Conservation (phyloP, 176 grass and related monocot genomes). For the Thinopyrum elongatum region DNA sequence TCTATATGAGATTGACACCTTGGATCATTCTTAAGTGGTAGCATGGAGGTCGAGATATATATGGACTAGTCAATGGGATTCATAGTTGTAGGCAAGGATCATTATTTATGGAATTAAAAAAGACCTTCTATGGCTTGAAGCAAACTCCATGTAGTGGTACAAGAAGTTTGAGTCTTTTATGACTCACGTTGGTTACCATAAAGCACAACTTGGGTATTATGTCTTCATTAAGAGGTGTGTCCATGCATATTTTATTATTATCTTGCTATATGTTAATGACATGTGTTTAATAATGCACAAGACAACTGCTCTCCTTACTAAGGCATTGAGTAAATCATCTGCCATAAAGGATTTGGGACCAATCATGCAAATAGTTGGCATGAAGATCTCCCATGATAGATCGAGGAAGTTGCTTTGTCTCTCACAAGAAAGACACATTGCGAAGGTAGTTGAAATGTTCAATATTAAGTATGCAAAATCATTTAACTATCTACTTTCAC, state of each 20-base stretch:
- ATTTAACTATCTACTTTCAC: neutral
- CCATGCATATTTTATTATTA: conserved; percentile 4
- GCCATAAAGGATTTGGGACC: conserved; percentile 22
- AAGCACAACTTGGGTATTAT: neutral
- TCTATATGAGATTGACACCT: neutral
- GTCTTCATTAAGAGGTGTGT: conserved; percentile 8
- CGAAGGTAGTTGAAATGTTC: neutral
- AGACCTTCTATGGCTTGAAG: conserved; percentile 1
- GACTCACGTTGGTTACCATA: neutral
- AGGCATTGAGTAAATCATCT: no score
- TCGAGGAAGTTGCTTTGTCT: neutral
- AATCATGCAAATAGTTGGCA: neutral
- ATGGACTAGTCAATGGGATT: neutral
- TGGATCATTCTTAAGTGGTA: conserved; percentile 12
- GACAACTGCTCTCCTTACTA: neutral
- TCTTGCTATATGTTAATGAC: neutral
- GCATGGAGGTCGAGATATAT: neutral
- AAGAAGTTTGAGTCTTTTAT: neutral
- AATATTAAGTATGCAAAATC: neutral
- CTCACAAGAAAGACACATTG: neutral
- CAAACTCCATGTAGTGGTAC: conserved; percentile 16
- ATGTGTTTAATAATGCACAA: neutral
- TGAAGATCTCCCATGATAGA: neutral
- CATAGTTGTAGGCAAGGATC: neutral
- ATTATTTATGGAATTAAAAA: neutral